These are phyloP conservation scores for Lentinula boryana DNA, from an alignment of 768 basidiomycete species.

Conservation along the genomic window DNA sequence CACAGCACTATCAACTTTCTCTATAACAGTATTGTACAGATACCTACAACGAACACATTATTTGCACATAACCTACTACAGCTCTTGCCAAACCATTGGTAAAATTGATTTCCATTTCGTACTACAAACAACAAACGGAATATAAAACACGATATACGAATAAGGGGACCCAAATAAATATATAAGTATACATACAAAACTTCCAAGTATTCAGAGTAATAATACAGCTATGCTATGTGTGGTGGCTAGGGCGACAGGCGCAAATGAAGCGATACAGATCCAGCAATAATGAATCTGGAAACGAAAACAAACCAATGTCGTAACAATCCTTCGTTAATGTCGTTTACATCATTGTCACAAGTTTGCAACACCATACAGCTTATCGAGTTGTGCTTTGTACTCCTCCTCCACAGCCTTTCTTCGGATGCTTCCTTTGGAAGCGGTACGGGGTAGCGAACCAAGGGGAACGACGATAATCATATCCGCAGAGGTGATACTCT, in stretches of 20 bases:
- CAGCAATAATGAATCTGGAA: background rate
- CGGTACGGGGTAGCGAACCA: conserved; percentile 64
- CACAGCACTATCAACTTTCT: no score
- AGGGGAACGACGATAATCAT: conserved; percentile 64
- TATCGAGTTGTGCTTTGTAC: conserved; percentile 53
- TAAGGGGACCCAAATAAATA: background rate
- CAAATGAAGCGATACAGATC: background rate
- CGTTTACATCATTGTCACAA: background rate
- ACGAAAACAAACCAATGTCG: background rate
- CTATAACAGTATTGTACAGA: no score
- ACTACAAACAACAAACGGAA: no score
- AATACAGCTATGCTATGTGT: background rate
- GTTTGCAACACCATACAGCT: conserved; percentile 32
- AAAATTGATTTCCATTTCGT: no score
- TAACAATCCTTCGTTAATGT: no score
- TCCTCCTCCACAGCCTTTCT: conserved; percentile 72
- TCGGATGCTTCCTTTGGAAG: conserved; percentile 82
- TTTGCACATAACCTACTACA: no score
- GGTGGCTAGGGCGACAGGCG: no score
- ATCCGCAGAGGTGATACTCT: conserved; percentile 59
- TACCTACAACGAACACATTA: no score
- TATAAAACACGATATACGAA: conserved; percentile 1
- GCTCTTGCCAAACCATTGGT: no score
- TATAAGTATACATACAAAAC: background rate
- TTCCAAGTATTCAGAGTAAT: background rate